Evolutionary conservation across 164 flowering plant species (phyloP).

Genomic region (Annona squamosa): DNA sequence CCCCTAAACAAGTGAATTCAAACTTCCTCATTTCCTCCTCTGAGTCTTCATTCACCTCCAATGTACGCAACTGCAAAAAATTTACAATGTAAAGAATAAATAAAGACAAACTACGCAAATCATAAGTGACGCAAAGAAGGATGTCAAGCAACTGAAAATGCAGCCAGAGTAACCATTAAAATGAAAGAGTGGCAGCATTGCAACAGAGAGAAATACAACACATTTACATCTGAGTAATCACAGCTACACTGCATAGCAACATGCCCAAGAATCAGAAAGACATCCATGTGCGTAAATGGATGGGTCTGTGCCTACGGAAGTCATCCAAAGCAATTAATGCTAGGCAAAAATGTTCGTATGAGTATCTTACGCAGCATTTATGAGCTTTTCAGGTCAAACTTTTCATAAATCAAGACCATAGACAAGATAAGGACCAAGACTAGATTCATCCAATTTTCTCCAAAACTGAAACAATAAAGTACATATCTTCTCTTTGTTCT

Average conservation of each 20-base stretch:
- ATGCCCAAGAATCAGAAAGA: background rate
- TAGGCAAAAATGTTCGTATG: background rate
- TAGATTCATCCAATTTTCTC: background rate
- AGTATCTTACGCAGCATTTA: background rate
- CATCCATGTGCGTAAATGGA: background rate
- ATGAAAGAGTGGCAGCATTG: background rate
- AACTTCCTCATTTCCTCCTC: slow-evolving; percentile 52
- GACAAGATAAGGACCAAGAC: background rate
- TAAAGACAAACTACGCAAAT: background rate
- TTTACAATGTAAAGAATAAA: background rate
- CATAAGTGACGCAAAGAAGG: background rate
- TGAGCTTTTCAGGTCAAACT: background rate
- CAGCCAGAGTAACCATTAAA: background rate
- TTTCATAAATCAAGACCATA: background rate
- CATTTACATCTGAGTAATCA: background rate
- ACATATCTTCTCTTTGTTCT: too few species aligned
- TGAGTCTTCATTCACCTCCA: slow-evolving; percentile 39
- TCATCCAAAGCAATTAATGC: background rate
- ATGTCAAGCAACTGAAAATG: background rate
- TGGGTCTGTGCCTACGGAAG: background rate
- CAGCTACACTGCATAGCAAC: background rate
- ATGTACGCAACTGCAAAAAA: slow-evolving; percentile 57
- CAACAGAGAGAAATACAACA: background rate
- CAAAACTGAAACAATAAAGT: background rate
- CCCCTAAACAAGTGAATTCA: slow-evolving; percentile 71